Evolutionary conservation across 805 yeast species (phyloP).

Genomic region (Myxozyma monticola): DNA sequence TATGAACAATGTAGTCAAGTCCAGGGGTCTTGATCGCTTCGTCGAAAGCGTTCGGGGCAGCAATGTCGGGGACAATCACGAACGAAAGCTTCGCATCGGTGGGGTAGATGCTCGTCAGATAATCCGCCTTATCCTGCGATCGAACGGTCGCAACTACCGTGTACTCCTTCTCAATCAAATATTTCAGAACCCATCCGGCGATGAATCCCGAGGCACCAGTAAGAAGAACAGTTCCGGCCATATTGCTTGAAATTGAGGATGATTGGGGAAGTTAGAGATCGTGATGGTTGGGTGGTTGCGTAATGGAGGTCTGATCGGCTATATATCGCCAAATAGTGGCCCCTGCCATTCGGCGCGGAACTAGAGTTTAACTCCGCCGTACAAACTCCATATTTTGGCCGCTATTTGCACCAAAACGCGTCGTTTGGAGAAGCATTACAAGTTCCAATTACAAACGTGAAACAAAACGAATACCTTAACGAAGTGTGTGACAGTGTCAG

Average conservation of each 20-base stretch:
- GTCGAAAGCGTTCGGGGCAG: slow-evolving; percentile 49
- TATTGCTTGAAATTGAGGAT: not conserved
- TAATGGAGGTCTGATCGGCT: too few relatives aligned
- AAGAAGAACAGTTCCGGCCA: slow-evolving; percentile 40
- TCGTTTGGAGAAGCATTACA: too few relatives aligned
- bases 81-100: slow-evolving; percentile 33
- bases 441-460: too few relatives aligned
- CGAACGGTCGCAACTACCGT: slow-evolving; percentile 53
- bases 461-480: too few relatives aligned
- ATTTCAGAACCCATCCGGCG: slow-evolving; percentile 49
- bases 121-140: slow-evolving; percentile 45
- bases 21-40: slow-evolving; percentile 42
- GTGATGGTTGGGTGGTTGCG: not conserved
- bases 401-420: too few relatives aligned
- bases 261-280: not conserved
- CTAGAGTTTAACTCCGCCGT: too few relatives aligned
- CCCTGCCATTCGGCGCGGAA: too few relatives aligned
- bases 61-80: slow-evolving; percentile 38
- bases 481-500: too few relatives aligned
- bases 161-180: slow-evolving; percentile 45
- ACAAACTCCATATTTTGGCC: too few relatives aligned
- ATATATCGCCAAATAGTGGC: too few relatives aligned
- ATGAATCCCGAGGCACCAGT: slow-evolving; percentile 56
- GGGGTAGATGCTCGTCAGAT: slow-evolving; percentile 33
- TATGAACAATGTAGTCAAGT: slow-evolving; percentile 42